Base-by-base conservation (phyloP, 179 eudicot species). In the Spergularia azorica region DNA sequence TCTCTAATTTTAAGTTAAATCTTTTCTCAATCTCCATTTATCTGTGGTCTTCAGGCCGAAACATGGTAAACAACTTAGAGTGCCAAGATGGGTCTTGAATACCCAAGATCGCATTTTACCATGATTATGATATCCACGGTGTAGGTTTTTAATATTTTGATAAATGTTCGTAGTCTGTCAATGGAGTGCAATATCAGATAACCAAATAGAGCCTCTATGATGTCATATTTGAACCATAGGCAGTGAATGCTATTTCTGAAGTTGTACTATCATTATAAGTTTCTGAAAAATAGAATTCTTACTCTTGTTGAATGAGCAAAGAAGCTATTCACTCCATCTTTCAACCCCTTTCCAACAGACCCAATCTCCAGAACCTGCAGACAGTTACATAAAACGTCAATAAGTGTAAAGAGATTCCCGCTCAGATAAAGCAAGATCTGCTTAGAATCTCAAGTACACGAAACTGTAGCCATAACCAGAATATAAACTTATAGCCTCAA, bases 291-390 rank as follows among this genome's bases (percentile, higher is more conserved):
- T 6, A n/a, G 52, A 70, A 67, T 56, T 48, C 91, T 74, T 86
- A 96, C 99, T 79, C 83, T 84, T 50, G 94, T 73, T 72, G 89
- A 68, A 86, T 96, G 99, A 79, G 92, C 90, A 64, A 82, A 94
- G 79, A 96, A 87, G 11, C 78, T 84, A 74, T 87, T 81, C 76
- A 64, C 76, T 16, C 90, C 96, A 63, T 85, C 83, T 82, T 81
- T 73, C 72, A 75, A 79, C 72, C 91, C 90, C 85, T 87, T 91
- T 21, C 99, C 99, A 66, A 96, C 87, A 58, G 99, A 91, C 73
- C 99, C 98, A 83, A 94, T 85, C 85, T 96, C 99, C 76, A 96
- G 43, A 73, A 96, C 92, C 99, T 96, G 83, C 73, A 79, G 39
- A 78, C 66, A 77, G 36, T 67, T 43, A 77, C 80, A 77, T 7